Evolutionary conservation across 768 basidiomycete genomes (phyloP), one percentile per base, ranked within the genome.

Genomic region (Tylopilus plumbeoviolaceoides): DNA sequence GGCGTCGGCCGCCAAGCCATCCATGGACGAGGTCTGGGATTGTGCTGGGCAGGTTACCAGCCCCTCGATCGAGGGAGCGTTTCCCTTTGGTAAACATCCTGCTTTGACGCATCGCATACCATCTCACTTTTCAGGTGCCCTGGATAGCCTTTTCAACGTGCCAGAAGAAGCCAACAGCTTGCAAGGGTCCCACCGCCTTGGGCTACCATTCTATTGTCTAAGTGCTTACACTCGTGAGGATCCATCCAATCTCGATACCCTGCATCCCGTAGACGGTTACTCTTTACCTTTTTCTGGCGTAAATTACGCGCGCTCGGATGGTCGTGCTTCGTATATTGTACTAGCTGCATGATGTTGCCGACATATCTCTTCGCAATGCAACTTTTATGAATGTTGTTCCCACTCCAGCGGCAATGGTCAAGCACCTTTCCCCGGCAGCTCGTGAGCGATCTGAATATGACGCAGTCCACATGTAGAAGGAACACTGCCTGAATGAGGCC

Each of bases 341-440:
- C 68, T 39, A 48, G 66, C 51, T 59, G 50, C 66, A 50, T 45
- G 38, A 38, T 51, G 42, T 56, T 53, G 57, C 54, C 43, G 44
- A 54, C 40, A 18, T 25, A 36, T 50, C 54, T 52, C 59, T 61
- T 67, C 65, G 61, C 59, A 56, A 36, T 48, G 38, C 42, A 11
- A 21, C 35, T 25, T 23, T 23, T 40, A 20, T 56, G 14, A 14
- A 50, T 21, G 21, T 39, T 23, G 44, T 49, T 63, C 52, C 47
- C 47, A 44, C 45, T 50, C 35, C 27, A 35, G 33, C 40, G 50
- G 51, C 57, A 51, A 70, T 69, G 61, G 72, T 78, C 58, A 73
- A 66, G 52, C 74, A 75, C 38, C 73, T 94, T 23, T 80, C 89
- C 2, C 75, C 83, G 3, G 63, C 85, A 85, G n/a, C 75, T 88